phyloP scores from a whole-genome alignment of 1,139 yeast genomes.

The Candida tetrigidarum region DNA sequence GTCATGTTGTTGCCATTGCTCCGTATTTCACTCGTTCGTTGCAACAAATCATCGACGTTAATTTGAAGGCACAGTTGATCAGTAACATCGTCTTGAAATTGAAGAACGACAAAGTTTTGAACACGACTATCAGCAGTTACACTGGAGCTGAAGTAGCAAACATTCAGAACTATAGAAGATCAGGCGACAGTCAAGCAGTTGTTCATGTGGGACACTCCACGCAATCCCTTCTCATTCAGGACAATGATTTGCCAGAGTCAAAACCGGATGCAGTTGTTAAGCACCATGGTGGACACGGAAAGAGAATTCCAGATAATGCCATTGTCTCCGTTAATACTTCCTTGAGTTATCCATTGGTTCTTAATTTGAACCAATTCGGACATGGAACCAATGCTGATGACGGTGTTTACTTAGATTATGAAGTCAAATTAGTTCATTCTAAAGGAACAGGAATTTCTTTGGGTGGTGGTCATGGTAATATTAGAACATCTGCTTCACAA shows the following conservation, averaged over 20 bases:
- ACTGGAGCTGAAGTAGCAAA: conserved; percentile 38
- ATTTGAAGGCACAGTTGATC: conserved; percentile 31
- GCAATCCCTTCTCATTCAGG: conserved; percentile 22
- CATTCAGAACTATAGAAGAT: conserved; percentile 30
- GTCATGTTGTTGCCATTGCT: conserved; percentile 22
- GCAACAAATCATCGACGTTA: conserved; percentile 40
- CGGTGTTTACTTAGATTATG: conserved; percentile 23
- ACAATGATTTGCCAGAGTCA: conserved; percentile 17
- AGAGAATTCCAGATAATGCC: conserved; percentile 12
- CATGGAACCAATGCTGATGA: conserved; percentile 15
- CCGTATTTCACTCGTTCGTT: conserved; percentile 39
- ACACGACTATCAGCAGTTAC: conserved; percentile 29
- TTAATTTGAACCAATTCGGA: conserved; percentile 15
- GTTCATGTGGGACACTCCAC: conserved; percentile 29
- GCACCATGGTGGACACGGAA: background rate
- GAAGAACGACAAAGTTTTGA: conserved; percentile 33
- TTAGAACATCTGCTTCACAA: conserved; percentile 27
- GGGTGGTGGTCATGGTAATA: conserved; percentile 24
- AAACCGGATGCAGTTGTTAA: too few relatives aligned
- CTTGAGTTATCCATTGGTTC: conserved; percentile 28
- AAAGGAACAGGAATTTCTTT: conserved; percentile 20
- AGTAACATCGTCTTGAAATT: conserved; percentile 38
- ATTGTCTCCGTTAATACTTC: conserved; percentile 22
- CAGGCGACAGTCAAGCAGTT: conserved; percentile 37
- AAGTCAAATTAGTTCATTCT: conserved; percentile 21